phyloP scores from a whole-genome alignment of 176 grass and related monocot genomes.

The Oryza glumipatula region DNA sequence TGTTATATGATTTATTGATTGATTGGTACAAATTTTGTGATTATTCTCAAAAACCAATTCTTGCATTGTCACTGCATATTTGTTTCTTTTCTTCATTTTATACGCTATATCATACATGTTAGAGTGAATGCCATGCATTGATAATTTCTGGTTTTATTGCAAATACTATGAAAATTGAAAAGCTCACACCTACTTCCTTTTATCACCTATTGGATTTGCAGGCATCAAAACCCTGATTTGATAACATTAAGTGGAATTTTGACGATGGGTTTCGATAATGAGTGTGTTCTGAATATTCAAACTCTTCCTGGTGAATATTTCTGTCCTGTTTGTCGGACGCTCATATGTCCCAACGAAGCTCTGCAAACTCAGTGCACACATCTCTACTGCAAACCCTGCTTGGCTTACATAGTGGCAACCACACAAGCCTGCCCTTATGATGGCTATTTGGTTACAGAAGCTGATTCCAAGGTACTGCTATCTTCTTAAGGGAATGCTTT shows the following conservation, averaged over 20 bases:
- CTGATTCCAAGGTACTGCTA: slow-evolving; percentile 83
- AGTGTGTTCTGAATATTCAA: slow-evolving; percentile 88
- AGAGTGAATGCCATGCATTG: slow-evolving; percentile 1
- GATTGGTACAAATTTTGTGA: not conserved
- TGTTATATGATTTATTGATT: not conserved
- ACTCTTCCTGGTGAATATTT: slow-evolving; percentile 99
- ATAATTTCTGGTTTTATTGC: not conserved
- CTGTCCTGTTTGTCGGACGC: slow-evolving; percentile 97
- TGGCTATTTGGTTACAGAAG: slow-evolving; percentile 94
- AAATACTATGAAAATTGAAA: slow-evolving; percentile 3
- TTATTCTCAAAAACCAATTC: not conserved
- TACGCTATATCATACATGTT: slow-evolving; percentile 22
- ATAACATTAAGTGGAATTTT: not conserved
- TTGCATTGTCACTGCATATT: not conserved
- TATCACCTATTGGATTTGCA: slow-evolving; percentile 33
- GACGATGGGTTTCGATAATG: slow-evolving; percentile 93
- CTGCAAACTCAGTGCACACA: slow-evolving; percentile 93
- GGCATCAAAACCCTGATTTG: slow-evolving; percentile 35
- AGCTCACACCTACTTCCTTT: not conserved
- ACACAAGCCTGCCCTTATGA: slow-evolving; percentile 98
- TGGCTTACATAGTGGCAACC: slow-evolving; percentile 82
- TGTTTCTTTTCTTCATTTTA: not conserved
- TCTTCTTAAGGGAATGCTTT: slow-evolving; percentile 15
- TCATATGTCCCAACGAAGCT: slow-evolving; percentile 86
- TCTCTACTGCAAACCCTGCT: slow-evolving; percentile 99